These are phyloP conservation scores for Cyanidioschyzon merolae DNA, from an alignment of 23 red algal species.

Conservation along the genomic window DNA sequence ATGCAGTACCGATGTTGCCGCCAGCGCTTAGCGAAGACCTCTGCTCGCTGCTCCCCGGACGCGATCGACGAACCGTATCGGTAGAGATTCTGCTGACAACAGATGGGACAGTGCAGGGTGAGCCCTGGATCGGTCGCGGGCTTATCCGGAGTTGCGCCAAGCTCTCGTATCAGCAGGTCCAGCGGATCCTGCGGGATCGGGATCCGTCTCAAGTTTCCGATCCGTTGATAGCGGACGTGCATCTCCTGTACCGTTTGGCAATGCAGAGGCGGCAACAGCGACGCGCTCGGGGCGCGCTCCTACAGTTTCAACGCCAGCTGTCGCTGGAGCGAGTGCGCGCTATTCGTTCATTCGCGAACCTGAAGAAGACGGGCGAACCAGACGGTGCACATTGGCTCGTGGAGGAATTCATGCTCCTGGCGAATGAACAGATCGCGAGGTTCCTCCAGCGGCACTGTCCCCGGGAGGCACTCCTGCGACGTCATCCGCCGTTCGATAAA, in stretches of 20 bases:
- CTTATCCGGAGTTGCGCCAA: slow-evolving; percentile 17
- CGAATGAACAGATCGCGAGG: slow-evolving; percentile 74
- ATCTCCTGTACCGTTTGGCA: slow-evolving; percentile 23
- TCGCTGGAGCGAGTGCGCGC: slow-evolving; percentile 66
- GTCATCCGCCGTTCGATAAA: slow-evolving; percentile 53
- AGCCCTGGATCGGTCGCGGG: slow-evolving; percentile 16
- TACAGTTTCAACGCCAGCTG: slow-evolving; percentile 59
- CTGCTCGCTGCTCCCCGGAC: background rate
- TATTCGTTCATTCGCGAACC: slow-evolving; percentile 45
- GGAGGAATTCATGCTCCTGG: slow-evolving; percentile 94
- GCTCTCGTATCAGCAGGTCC: slow-evolving; percentile 5
- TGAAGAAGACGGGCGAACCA: slow-evolving; percentile 1
- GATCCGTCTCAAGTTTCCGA: background rate
- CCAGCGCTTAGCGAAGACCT: slow-evolving; percentile 3
- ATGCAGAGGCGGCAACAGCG: slow-evolving; percentile 38
- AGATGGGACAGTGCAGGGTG: background rate
- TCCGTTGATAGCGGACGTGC: background rate
- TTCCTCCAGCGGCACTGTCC: slow-evolving; percentile 54
- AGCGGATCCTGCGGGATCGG: slow-evolving; percentile 5
- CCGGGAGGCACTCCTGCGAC: slow-evolving; percentile 53
- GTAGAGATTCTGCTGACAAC: background rate
- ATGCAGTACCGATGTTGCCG: slow-evolving; percentile 29
- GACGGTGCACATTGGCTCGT: slow-evolving; percentile 81
- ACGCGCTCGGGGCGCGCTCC: slow-evolving; percentile 63
- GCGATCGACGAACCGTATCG: slow-evolving; percentile 1